Conservation (phyloP, 352 stramenopile species). For the Globisporangium acanthophoron region DNA sequence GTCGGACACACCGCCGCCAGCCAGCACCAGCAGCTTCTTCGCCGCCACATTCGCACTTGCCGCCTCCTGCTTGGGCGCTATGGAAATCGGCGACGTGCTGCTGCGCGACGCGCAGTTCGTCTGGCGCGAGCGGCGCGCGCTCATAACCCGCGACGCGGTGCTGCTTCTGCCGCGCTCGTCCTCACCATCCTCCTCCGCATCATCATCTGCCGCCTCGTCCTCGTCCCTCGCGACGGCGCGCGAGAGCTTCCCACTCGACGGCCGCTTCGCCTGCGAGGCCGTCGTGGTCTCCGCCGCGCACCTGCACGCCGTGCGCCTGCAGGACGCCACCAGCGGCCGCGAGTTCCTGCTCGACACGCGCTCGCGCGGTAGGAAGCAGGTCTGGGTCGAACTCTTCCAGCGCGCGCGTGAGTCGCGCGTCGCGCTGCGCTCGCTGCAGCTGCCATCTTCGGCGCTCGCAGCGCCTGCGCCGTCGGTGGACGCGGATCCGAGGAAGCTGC, state of each 20-base stretch:
- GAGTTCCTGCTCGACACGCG: slow-evolving; percentile 43
- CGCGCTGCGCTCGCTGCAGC: slow-evolving; percentile 9
- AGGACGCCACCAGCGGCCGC: slow-evolving; percentile 30
- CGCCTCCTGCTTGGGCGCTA: slow-evolving; percentile 1
- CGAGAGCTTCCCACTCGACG: slow-evolving; percentile 34
- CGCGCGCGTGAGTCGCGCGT: slow-evolving; percentile 17
- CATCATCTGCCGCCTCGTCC: slow-evolving; percentile 9
- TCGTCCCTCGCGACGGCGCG: slow-evolving; percentile 9
- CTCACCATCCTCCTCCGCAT: not conserved
- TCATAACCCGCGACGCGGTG: slow-evolving; percentile 32
- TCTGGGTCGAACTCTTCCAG: slow-evolving; percentile 49
- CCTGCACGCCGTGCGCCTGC: slow-evolving; percentile 45
- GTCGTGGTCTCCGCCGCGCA: slow-evolving; percentile 62
- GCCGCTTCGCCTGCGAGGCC: slow-evolving; percentile 34
- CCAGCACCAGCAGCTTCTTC: not conserved
- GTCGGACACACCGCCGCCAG: not conserved
- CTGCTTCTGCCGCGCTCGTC: slow-evolving; percentile 18
- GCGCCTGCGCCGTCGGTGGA: not conserved
- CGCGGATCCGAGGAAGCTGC: not conserved
- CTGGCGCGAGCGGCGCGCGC: slow-evolving; percentile 30
- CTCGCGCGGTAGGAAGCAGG: slow-evolving; percentile 36
- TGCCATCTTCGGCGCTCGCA: no score
- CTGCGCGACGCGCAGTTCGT: slow-evolving; percentile 46
- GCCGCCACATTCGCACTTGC: not conserved
- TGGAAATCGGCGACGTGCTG: slow-evolving; percentile 46